phyloP scores from a whole-genome alignment of 106 monocot genomes.

The Dendrobium catenatum region DNA sequence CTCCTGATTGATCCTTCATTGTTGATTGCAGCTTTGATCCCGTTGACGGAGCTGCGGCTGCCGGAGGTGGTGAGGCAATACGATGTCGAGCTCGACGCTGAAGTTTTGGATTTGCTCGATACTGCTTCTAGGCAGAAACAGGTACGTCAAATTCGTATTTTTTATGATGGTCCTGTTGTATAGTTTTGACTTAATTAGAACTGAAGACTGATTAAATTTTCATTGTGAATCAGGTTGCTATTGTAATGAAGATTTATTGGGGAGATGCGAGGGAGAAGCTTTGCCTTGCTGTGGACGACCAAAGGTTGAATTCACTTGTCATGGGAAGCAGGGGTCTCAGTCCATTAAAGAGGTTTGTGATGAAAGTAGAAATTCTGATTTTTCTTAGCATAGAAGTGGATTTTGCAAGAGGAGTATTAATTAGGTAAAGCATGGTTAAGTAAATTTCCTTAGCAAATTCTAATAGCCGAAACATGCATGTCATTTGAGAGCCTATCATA shows the following conservation, averaged over 20 bases:
- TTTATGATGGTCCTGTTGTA: not conserved
- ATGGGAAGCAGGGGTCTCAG: slow-evolving; percentile 50
- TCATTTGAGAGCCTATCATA: no score
- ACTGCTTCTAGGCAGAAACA: slow-evolving; percentile 49
- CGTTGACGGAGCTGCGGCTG: slow-evolving; percentile 58
- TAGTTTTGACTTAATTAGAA: not conserved
- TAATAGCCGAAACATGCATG: no score
- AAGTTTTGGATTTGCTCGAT: slow-evolving; percentile 58
- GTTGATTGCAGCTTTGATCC: slow-evolving; percentile 52
- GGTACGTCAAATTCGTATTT: not conserved
- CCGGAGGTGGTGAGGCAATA: slow-evolving; percentile 45
- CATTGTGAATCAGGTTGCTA: slow-evolving; percentile 10
- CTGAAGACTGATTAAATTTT: not conserved
- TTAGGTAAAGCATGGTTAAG: not conserved
- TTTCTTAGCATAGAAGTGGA: not conserved
- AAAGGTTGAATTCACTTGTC: slow-evolving; percentile 28
- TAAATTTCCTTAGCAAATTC: no score
- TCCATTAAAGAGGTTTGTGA: slow-evolving; percentile 33
- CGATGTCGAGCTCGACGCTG: slow-evolving; percentile 40
- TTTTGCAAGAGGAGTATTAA: not conserved
- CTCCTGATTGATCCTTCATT: not conserved
- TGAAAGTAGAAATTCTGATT: not conserved
- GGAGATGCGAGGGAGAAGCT: slow-evolving; percentile 54
- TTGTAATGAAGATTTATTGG: slow-evolving; percentile 33
- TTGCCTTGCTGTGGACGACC: slow-evolving; percentile 31